Evolutionary conservation across 371 early-diverging fungal species (phyloP).

Genomic region (Mucor plumbeus): DNA sequence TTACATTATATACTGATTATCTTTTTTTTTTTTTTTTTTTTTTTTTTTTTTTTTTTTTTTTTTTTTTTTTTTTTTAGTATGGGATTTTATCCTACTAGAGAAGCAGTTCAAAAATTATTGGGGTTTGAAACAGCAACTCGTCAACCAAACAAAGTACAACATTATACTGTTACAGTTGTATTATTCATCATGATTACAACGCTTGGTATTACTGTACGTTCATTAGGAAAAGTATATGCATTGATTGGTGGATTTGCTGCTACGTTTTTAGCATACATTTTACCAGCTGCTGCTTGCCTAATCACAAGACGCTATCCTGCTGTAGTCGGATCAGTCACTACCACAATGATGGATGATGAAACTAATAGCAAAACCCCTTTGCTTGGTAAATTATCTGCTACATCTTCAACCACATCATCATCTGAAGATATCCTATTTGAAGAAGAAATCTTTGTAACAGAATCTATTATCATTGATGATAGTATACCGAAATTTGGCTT

Average conservation of each 20-base stretch:
- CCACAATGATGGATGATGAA: not conserved
- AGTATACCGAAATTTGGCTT: constrained; percentile 31
- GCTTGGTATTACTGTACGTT: constrained; percentile 49
- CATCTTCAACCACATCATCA: constrained; percentile 11
- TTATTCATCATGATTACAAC: constrained; percentile 47
- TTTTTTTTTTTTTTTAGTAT: too few relatives aligned
- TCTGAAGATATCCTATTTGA: constrained; percentile 4
- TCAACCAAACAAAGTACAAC: constrained; percentile 50
- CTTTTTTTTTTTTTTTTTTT: too few relatives aligned
- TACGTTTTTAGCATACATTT: constrained; percentile 60
- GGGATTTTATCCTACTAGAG: constrained; percentile 65
- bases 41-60: too few relatives aligned
- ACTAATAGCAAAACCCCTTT: constrained; percentile 11
- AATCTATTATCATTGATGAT: constrained; percentile 23
- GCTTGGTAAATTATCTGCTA: constrained; percentile 3
- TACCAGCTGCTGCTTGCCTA: constrained; percentile 59
- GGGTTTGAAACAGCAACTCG: constrained; percentile 53
- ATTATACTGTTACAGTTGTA: constrained; percentile 48
- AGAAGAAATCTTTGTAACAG: not conserved
- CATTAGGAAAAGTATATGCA: constrained; percentile 61
- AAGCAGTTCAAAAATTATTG: constrained; percentile 57
- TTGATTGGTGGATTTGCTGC: constrained; percentile 63
- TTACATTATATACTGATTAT: too few relatives aligned
- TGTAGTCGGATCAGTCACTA: not conserved
- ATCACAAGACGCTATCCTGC: constrained; percentile 29